A percentile compares a stretch with the other conserved stretches of the same genome.
phyloP scores from a whole-genome alignment of 2,329 filamentous ascomycete species.

The Sodiomyces alkalinus region DNA sequence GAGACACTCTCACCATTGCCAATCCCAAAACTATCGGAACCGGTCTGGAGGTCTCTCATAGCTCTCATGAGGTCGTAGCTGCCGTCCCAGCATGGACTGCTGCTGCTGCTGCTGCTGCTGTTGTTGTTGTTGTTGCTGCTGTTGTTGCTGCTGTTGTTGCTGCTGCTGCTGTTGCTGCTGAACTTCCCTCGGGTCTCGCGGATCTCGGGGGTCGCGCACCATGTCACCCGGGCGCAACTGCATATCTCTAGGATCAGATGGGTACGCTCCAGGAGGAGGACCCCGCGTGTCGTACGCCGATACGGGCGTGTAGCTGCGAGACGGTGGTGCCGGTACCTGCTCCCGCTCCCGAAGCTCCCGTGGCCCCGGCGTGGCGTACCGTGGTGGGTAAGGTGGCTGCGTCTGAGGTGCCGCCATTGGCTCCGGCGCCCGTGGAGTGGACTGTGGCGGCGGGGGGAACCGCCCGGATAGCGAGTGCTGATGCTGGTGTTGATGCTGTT shows the following conservation, averaged over 20 bases:
- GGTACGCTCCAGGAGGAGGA: constrained; percentile 19
- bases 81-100: constrained; percentile 21
- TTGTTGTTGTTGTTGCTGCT: constrained; percentile 10
- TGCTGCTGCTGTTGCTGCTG: constrained; percentile 2
- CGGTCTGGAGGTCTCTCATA: constrained; percentile 27
- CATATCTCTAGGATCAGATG: constrained; percentile 18
- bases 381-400: constrained; percentile 20
- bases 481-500: constrained; percentile 11
- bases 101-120: constrained; percentile 9
- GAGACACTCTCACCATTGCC: no score
- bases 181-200: constrained; percentile 21
- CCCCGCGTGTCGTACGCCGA: constrained; percentile 24
- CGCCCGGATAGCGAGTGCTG: constrained; percentile 22
- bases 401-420: constrained; percentile 23
- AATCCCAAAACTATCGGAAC: no score
- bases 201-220: constrained; percentile 12
- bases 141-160: constrained; percentile 3
- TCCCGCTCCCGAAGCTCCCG: constrained; percentile 26
- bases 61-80: constrained; percentile 26
- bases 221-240: constrained; percentile 18
- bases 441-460: constrained; percentile 21
- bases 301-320: constrained; percentile 30
- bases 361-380: constrained; percentile 28
- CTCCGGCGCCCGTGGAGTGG: constrained; percentile 27
- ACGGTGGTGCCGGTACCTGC: constrained; percentile 18